These are phyloP conservation scores for Podospora australis DNA, from an alignment of 495 filamentous ascomycete genomes.

Conservation along the genomic window DNA sequence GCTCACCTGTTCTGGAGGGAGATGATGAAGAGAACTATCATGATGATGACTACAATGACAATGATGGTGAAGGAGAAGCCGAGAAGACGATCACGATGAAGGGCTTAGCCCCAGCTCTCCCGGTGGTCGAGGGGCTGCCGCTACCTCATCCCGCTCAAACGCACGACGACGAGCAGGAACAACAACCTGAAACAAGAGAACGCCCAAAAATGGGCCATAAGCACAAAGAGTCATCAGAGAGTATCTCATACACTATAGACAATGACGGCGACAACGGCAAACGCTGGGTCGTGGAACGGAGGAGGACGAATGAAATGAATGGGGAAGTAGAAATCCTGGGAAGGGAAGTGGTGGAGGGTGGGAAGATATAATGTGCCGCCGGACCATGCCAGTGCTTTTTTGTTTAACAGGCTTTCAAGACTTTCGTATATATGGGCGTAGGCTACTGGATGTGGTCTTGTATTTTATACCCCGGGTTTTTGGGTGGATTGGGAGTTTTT, in stretches of 20 bases:
- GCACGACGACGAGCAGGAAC: not conserved
- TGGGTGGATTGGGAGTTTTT: too few species aligned
- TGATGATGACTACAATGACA: too few species aligned
- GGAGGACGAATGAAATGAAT: constrained; percentile 45
- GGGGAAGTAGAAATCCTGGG: constrained; percentile 44
- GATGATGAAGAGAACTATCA: not conserved
- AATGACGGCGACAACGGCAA: constrained; percentile 43
- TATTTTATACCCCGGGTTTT: too few species aligned
- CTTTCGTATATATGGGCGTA: not conserved
- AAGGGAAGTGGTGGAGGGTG: constrained; percentile 29
- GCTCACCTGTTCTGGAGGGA: constrained; percentile 1
- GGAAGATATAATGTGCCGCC: constrained; percentile 25
- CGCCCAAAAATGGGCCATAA: constrained; percentile 36
- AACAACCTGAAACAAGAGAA: not conserved
- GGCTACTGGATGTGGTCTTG: too few species aligned
- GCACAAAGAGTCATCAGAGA: constrained; percentile 46
- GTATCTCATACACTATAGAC: constrained; percentile 52
- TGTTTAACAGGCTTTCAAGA: too few species aligned
- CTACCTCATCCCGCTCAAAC: too few species aligned
- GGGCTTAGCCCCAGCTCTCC: constrained; percentile 4
- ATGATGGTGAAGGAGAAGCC: not conserved
- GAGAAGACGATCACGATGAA: not conserved
- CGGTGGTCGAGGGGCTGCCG: not conserved
- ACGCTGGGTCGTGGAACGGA: constrained; percentile 52
- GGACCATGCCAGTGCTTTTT: too few species aligned